Evolutionary conservation across 169 alveolate genomes (phyloP).

Genomic region (Cryptosporidium viatorum): DNA sequence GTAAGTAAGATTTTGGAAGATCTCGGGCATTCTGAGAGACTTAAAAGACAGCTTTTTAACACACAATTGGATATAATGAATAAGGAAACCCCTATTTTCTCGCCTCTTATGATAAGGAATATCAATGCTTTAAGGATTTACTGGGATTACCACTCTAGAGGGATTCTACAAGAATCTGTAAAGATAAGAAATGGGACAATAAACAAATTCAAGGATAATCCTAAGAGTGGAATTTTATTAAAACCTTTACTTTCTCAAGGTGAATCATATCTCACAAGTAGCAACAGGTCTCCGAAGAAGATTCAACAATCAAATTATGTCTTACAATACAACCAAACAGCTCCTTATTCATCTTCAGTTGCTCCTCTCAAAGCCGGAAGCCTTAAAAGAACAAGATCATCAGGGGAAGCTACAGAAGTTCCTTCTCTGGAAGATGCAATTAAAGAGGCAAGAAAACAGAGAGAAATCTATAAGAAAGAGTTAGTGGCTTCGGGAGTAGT

Average conservation of each 20-base stretch:
- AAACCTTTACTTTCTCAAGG: not conserved
- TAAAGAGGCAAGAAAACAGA: constrained; percentile 66
- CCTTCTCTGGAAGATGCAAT: constrained; percentile 71
- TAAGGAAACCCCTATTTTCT: constrained; percentile 39
- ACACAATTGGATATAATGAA: constrained; percentile 46
- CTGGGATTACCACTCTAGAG: constrained; percentile 3
- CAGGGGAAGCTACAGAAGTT: constrained; percentile 56
- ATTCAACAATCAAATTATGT: not conserved
- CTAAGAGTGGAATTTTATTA: not conserved
- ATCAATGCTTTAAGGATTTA: constrained; percentile 11
- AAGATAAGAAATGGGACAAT: constrained; percentile 38
- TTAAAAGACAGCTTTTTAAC: constrained; percentile 16
- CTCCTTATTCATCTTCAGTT: not conserved
- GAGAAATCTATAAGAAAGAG: constrained; percentile 49
- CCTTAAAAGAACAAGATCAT: constrained; percentile 53
- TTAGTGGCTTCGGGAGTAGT: constrained; percentile 50
- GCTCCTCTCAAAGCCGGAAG: not conserved
- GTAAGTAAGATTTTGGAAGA: constrained; percentile 35
- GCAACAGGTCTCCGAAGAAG: not conserved
- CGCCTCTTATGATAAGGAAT: constrained; percentile 33
- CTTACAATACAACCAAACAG: not conserved
- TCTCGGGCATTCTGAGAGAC: not conserved
- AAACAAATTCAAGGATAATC: constrained; percentile 32
- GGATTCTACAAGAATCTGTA: constrained; percentile 39
- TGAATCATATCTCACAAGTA: not conserved